Conservation (phyloP, 805 yeast species). For the Saccharomycopsis guyanensis region DNA sequence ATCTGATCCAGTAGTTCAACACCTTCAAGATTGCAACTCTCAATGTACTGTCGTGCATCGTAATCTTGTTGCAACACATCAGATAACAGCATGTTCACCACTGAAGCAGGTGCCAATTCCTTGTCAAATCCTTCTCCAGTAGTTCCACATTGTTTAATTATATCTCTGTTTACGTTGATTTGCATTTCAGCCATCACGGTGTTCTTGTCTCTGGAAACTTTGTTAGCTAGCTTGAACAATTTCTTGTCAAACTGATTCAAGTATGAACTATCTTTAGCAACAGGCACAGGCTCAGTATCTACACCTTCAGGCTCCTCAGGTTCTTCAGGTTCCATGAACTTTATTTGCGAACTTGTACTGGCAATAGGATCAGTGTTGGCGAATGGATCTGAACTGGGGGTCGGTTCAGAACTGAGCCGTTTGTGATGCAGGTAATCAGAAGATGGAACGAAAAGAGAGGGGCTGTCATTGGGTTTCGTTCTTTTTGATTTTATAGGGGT, state of each 20-base stretch:
- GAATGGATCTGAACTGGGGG: too few species aligned
- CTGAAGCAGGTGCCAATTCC: conserved; percentile 8
- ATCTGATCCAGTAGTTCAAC: too few species aligned
- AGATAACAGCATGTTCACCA: background rate
- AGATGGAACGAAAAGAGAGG: too few species aligned
- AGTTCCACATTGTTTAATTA: conserved; percentile 7
- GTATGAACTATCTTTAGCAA: background rate
- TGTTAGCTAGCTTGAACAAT: conserved; percentile 8
- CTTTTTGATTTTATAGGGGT: too few species aligned
- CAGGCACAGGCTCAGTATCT: too few species aligned
- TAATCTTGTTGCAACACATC: conserved; percentile 5
- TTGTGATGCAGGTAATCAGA: too few species aligned
- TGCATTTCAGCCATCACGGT: conserved; percentile 13
- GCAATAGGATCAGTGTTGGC: too few species aligned
- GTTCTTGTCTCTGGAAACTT: conserved; percentile 4
- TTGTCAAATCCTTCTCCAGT: conserved; percentile 4
- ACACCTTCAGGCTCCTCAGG: too few species aligned
- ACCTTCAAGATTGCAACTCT: background rate
- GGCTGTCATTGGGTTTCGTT: too few species aligned
- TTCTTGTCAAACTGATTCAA: conserved; percentile 8
- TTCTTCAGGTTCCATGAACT: too few species aligned
- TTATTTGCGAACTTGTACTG: too few species aligned
- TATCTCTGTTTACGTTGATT: conserved; percentile 6
- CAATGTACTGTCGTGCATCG: background rate
- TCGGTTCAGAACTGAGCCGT: too few species aligned